Conservation (phyloP, 176 grass and related monocot genomes). For the Oryza nivara region DNA sequence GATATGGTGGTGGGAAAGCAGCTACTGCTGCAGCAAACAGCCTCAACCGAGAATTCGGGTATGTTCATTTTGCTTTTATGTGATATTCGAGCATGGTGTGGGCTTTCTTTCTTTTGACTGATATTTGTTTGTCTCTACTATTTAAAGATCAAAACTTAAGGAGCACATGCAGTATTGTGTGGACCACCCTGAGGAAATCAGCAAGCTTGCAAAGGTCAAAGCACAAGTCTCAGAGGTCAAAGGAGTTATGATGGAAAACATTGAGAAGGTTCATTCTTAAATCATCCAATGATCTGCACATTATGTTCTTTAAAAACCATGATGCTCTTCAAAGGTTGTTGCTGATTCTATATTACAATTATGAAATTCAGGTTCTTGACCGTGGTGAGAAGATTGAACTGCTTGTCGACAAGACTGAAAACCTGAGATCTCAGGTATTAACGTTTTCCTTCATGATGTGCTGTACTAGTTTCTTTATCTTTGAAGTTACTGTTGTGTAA, state of each 20-base stretch:
- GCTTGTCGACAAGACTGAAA: conserved; percentile 94
- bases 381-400: conserved; percentile 92
- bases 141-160: conserved; percentile 81
- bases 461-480: not conserved
- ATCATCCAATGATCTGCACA: not conserved
- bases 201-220: conserved; percentile 91
- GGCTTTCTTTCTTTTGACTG: not conserved
- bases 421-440: conserved; percentile 81
- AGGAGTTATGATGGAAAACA: conserved; percentile 98
- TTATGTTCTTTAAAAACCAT: conserved; percentile 21
- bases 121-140: conserved; percentile 24
- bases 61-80: conserved; percentile 1
- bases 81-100: not conserved
- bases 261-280: conserved; percentile 72
- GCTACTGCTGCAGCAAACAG: conserved; percentile 77
- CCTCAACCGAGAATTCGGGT: conserved; percentile 87
- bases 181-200: conserved; percentile 88
- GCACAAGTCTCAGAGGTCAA: conserved; percentile 96
- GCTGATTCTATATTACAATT: conserved; percentile 17
- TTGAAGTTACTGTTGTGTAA: not conserved
- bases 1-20: conserved; percentile 87
- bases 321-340: not conserved
- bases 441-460: not conserved
- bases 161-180: conserved; percentile 97
- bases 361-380: conserved; percentile 72